phyloP scores from a whole-genome alignment of 805 yeast species.

The Starmerella powellii region DNA sequence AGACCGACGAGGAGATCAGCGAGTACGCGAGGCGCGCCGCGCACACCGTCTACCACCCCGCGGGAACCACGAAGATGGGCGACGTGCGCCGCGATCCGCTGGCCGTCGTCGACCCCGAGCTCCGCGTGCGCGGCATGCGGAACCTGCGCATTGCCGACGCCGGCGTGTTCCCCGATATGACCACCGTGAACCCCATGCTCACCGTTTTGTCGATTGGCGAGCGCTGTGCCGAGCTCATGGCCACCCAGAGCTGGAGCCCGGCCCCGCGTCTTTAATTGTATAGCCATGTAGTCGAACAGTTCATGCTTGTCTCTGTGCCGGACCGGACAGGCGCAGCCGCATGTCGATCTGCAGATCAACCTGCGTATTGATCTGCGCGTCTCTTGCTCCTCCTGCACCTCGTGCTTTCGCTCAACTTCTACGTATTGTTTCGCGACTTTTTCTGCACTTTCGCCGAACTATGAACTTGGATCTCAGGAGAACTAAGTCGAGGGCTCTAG shows the following conservation, averaged over 20 bases:
- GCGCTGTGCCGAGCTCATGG: constrained; percentile 15
- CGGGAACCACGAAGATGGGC: constrained; percentile 26
- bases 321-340: no score
- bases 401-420: no score
- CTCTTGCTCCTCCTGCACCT: no score
- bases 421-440: no score
- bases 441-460: no score
- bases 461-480: no score
- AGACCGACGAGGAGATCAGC: constrained; percentile 27
- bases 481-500: no score
- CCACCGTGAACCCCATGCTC: constrained; percentile 14
- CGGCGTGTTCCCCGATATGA: constrained; percentile 29
- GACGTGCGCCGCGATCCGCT: constrained; percentile 16
- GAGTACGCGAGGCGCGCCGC: constrained; percentile 27
- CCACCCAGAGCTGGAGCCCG: constrained; percentile 8
- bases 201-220: constrained; percentile 15
- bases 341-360: no score
- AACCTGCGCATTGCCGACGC: constrained; percentile 29
- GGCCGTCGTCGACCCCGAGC: constrained; percentile 28
- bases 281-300: no score
- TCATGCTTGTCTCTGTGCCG: no score
- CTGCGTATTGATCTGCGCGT: no score
- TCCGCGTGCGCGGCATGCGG: constrained; percentile 27
- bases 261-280: not conserved
- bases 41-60: constrained; percentile 30